Percentiles rank a stretch among this genome's conserved stretches.
These are phyloP conservation scores for Dendrocalamus latiflorus DNA, from an alignment of 202 grass and related monocot genomes.

Conservation along the genomic window DNA sequence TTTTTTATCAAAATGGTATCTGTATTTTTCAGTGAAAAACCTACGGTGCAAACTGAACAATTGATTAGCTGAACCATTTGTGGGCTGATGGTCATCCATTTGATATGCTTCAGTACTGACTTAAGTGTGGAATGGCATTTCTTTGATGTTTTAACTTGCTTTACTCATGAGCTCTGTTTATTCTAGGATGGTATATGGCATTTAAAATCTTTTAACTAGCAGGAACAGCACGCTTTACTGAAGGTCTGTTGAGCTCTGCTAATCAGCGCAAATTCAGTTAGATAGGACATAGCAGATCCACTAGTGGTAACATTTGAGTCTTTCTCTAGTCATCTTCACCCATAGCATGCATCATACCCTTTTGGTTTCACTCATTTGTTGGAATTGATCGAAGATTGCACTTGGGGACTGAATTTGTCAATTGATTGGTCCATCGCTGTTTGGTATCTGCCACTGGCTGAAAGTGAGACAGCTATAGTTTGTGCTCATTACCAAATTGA, in stretches of 20 bases:
- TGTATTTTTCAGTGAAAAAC: neutral
- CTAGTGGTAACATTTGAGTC: neutral
- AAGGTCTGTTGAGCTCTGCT: neutral
- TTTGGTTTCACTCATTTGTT: neutral
- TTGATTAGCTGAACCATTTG: neutral
- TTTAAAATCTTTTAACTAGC: neutral
- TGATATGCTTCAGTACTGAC: neutral
- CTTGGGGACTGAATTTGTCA: neutral
- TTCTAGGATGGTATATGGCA: neutral
- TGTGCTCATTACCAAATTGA: neutral
- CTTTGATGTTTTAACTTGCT: neutral
- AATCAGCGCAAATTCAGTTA: neutral
- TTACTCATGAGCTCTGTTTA: neutral
- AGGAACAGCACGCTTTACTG: neutral
- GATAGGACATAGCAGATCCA: neutral
- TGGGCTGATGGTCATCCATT: neutral
- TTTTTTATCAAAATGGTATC: neutral
- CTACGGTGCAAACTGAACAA: neutral
- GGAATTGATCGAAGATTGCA: neutral
- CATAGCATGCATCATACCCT: neutral
- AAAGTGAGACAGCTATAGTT: neutral
- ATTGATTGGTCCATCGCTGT: neutral
- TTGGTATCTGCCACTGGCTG: neutral
- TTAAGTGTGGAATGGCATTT: neutral
- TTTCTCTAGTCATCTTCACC: neutral